phyloP scores from a whole-genome alignment of 225 moss, liverwort and hornwort species.

The Marchantia paleacea region DNA sequence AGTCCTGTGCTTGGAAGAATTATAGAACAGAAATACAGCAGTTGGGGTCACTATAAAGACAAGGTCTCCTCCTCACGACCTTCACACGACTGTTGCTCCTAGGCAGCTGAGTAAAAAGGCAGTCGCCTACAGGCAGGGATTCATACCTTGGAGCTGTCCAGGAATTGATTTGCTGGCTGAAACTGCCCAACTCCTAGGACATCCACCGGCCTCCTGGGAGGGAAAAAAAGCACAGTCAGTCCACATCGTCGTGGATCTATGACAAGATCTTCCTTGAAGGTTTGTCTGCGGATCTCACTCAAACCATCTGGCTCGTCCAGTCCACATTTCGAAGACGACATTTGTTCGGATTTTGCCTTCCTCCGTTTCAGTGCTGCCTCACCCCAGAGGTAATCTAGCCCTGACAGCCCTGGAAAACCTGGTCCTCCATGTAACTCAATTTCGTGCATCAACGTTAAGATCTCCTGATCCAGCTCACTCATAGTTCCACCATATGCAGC shows the following conservation, averaged over 20 bases:
- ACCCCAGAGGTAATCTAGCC: conserved; percentile 93
- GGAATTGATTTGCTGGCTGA: conserved; percentile 24
- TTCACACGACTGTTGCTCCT: neutral
- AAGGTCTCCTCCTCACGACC: neutral
- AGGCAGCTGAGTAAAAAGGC: neutral
- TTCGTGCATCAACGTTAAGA: conserved; percentile 71
- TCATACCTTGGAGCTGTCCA: conserved; percentile 23
- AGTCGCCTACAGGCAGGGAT: neutral
- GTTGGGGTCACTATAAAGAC: neutral
- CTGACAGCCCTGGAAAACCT: conserved; percentile 59
- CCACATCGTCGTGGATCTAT: conserved; percentile 93
- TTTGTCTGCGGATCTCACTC: conserved; percentile 63
- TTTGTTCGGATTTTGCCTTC: conserved; percentile 41
- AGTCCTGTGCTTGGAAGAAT: neutral
- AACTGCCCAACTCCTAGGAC: conserved; percentile 22
- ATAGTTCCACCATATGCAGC: conserved; percentile 84
- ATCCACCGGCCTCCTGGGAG: conserved; percentile 34
- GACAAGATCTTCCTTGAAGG: conserved; percentile 68
- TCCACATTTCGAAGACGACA: conserved; percentile 13
- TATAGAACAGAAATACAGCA: neutral
- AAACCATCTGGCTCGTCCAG: conserved; percentile 45
- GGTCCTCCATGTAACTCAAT: conserved; percentile 68
- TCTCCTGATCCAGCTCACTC: conserved; percentile 61
- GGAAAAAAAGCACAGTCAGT: conserved; percentile 70
- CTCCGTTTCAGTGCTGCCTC: conserved; percentile 86